Conservation (phyloP, 78 protist species). For the Dictyostelium brefeldianum region DNA sequence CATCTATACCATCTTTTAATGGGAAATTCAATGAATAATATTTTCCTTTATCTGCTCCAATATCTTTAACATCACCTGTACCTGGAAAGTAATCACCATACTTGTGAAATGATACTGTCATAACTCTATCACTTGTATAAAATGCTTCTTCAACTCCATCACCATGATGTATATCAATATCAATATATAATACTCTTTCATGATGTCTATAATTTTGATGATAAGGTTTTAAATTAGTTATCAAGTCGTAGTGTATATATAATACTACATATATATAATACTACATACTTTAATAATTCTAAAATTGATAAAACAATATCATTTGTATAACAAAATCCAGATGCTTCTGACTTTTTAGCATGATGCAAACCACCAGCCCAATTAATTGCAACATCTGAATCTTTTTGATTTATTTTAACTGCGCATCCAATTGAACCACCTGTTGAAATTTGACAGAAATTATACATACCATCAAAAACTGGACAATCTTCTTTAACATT, state of each 20-base stretch:
- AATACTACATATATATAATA: neutral
- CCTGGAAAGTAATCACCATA: constrained; percentile 97
- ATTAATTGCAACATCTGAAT: constrained; percentile 96
- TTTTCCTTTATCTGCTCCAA: constrained; percentile 94
- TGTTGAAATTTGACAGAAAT: constrained; percentile 93
- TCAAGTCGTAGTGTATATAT: too few relatives aligned
- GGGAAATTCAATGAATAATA: constrained; percentile 96
- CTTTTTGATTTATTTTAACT: constrained; percentile 75
- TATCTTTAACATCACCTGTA: constrained; percentile 89
- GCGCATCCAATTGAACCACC: constrained; percentile 99
- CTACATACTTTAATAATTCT: constrained; percentile 94
- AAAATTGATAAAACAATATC: constrained; percentile 99
- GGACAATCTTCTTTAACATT: constrained; percentile 99
- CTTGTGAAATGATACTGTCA: constrained; percentile 96
- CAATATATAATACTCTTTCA: constrained; percentile 96
- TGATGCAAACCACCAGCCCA: constrained; percentile 99
- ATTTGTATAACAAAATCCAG: constrained; percentile 99
- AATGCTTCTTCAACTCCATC: constrained; percentile 99
- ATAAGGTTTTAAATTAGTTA: too few relatives aligned
- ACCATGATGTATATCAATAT: constrained; percentile 99
- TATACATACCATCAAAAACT: constrained; percentile 98
- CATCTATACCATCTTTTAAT: constrained; percentile 96
- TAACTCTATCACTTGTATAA: constrained; percentile 93
- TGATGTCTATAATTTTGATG: too few relatives aligned
- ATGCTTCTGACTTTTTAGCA: constrained; percentile 97